Conservation (phyloP, 2,329 filamentous ascomycete genomes). For the Aspergillus pseudoterreus region DNA sequence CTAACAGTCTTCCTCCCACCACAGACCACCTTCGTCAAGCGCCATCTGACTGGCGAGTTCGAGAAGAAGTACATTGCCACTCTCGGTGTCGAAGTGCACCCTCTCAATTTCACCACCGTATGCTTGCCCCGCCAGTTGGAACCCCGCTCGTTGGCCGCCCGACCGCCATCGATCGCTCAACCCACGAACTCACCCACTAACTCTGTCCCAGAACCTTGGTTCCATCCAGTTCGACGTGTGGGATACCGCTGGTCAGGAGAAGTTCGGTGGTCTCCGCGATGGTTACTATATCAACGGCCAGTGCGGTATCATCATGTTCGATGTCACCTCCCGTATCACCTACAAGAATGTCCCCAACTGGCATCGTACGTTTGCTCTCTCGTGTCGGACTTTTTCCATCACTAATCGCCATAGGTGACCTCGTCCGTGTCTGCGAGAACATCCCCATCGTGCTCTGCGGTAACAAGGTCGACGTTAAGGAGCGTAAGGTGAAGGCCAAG, state of each 20-base stretch:
- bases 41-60: constrained; percentile 98
- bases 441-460: constrained; percentile 97
- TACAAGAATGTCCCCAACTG: constrained; percentile 99
- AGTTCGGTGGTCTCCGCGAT: constrained; percentile 98
- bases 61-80: constrained; percentile 99
- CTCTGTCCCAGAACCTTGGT: constrained; percentile 69
- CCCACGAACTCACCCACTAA: constrained; percentile 19
- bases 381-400: constrained; percentile 1
- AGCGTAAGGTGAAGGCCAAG: constrained; percentile 99
- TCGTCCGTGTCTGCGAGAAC: constrained; percentile 98
- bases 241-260: constrained; percentile 99
- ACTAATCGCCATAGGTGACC: constrained; percentile 64
- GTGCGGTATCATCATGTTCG: constrained; percentile 99
- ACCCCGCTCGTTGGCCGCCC: constrained; percentile 27
- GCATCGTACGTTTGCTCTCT: constrained; percentile 74
- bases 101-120: constrained; percentile 96
- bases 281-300: constrained; percentile 99
- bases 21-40: constrained; percentile 99
- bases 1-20: constrained; percentile 16
- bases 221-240: constrained; percentile 98
- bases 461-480: constrained; percentile 99
- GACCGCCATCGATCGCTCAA: constrained; percentile 7
- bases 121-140: constrained; percentile 43
- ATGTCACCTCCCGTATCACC: constrained; percentile 98
- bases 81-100: constrained; percentile 98